These are phyloP conservation scores for Blepharisma stoltei DNA, from an alignment of 73 alveolate species.

Conservation along the genomic window DNA sequence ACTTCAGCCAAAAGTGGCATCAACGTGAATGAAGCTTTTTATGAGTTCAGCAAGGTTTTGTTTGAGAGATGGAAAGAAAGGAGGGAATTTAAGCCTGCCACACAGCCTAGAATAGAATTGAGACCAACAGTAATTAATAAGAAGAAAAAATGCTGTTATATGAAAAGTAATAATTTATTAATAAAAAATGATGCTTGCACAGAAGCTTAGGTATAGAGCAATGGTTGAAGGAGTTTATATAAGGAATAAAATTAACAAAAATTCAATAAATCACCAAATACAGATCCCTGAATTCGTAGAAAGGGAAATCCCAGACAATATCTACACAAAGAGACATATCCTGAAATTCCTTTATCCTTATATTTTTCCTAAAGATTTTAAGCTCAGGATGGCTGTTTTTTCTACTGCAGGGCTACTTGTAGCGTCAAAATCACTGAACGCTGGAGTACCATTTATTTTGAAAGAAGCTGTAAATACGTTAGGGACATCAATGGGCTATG, in stretches of 20 bases:
- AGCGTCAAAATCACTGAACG: slow-evolving; percentile 42
- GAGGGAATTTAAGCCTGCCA: slow-evolving; percentile 2
- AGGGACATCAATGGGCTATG: slow-evolving; percentile 24
- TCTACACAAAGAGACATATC: slow-evolving; percentile 27
- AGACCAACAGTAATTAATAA: background rate
- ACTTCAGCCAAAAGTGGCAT: slow-evolving; percentile 32
- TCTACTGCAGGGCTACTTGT: slow-evolving; percentile 36
- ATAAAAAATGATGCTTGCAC: too few relatives aligned
- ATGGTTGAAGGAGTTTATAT: too few relatives aligned
- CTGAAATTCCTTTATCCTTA: slow-evolving; percentile 41
- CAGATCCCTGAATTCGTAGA: slow-evolving; percentile 23
- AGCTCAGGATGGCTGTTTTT: slow-evolving; percentile 28
- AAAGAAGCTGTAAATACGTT: slow-evolving; percentile 60
- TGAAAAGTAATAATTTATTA: background rate
- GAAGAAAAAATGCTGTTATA: slow-evolving; percentile 9
- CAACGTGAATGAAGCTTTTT: slow-evolving; percentile 27
- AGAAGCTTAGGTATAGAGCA: too few relatives aligned
- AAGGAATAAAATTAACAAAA: too few relatives aligned
- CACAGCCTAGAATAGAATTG: background rate
- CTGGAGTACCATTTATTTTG: slow-evolving; percentile 52
- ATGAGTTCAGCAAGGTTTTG: slow-evolving; percentile 9
- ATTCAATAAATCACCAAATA: background rate
- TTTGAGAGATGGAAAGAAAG: slow-evolving; percentile 18
- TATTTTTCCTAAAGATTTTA: slow-evolving; percentile 35
- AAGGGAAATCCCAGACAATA: background rate